Evolutionary conservation across 2,329 filamentous ascomycete genomes (phyloP), one percentile per base, ranked within the genome.

Genomic region (Aureobasidium pullulans): DNA sequence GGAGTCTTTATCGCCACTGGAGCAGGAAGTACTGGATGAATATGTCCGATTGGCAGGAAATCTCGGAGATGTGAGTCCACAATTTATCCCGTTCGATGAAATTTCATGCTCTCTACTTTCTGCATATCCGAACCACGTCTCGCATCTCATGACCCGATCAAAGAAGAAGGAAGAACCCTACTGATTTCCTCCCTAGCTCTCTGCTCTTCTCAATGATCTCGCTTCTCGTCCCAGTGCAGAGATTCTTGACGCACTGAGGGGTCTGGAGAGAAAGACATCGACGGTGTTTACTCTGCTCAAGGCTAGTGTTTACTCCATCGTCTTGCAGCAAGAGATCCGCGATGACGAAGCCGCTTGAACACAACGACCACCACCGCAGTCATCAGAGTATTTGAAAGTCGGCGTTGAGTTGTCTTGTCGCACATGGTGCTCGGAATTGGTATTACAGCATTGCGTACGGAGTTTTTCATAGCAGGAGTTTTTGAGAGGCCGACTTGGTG

Each of bases 261-360:
- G 92, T 44, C 79, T 99, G 58, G 94, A 99, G 79, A 82, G 94
- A 67, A 96, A 97, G 79, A 96, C 93, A 44, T 91, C 90, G 66
- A 79, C 96, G 58, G 93, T 96, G 23, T 97, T 96, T 74, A 99
- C 94, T 63, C 76, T 97, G 71, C 81, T 99, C 71, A 99, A 99
- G 79, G 93, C 94, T 16, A 97, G 93, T 73, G 94, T 99, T 64
- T 99, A 99, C 77, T 96, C 89, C 71, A 99, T 99, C 77, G 92
- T 99, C 62, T 74, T 99, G 77, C 93, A 99, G 81, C 93, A 97
- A 81, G 90, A 97, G 81, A 90, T 96, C 68, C 86, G 87, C 63
- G 89, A 86, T 74, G 88, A 84, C 50, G 79, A 80, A 65, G 44
- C 15, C 31, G 59, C 61, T 2, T 57, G 52, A 57, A 19, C 15